Conservation (phyloP, 2,329 filamentous ascomycete species). For the Akanthomyces lecanii region DNA sequence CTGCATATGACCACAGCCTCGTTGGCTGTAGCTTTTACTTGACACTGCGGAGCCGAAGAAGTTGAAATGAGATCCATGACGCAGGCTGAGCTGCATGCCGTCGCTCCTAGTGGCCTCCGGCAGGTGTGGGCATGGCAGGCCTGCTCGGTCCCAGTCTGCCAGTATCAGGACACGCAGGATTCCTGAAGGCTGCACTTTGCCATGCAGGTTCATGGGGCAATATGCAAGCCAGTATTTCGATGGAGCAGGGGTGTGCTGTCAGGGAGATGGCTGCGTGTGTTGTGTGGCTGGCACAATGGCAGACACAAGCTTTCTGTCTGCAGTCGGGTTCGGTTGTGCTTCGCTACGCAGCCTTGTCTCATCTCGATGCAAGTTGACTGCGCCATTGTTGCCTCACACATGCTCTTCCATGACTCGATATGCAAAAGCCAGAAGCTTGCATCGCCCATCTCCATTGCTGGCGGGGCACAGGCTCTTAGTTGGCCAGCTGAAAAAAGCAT, state of each 20-base stretch:
- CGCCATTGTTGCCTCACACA: not conserved
- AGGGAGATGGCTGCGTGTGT: not conserved
- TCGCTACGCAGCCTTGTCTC: not conserved
- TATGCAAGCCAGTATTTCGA: slow-evolving; percentile 14
- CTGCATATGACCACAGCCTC: not conserved
- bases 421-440: not conserved
- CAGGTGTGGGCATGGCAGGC: not conserved
- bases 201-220: slow-evolving; percentile 17
- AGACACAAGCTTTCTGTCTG: slow-evolving; percentile 9
- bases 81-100: slow-evolving; percentile 8
- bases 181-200: not conserved
- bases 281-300: not conserved
- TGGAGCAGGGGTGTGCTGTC: slow-evolving; percentile 10
- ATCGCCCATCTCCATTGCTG: not conserved
- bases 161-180: not conserved
- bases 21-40: not conserved
- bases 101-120: not conserved
- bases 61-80: slow-evolving; percentile 15
- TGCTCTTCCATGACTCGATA: not conserved
- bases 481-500: too few species aligned
- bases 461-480: not conserved
- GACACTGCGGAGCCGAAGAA: not conserved
- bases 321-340: not conserved
- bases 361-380: not conserved
- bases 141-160: not conserved